Evolutionary conservation across 2,329 filamentous ascomycete genomes (phyloP).

Genomic region (Ascochyta viciae-villosae): DNA sequence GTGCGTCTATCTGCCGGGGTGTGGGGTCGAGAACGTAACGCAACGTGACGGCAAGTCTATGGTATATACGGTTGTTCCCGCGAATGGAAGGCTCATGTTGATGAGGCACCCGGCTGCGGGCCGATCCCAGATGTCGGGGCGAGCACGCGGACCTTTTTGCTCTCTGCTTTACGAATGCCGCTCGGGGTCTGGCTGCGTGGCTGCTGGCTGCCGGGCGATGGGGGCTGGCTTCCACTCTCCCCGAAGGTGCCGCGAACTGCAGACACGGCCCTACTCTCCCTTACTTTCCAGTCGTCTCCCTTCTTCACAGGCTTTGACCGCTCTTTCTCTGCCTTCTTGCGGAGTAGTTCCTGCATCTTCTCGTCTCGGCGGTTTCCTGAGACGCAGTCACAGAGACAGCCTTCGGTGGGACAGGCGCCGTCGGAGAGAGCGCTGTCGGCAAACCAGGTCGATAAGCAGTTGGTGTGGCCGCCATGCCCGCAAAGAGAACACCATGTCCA

Average conservation of each 20-base stretch:
- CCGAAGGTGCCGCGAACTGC: constrained; percentile 46
- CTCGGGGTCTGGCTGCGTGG: constrained; percentile 15
- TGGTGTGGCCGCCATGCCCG: constrained; percentile 66
- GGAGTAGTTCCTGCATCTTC: constrained; percentile 38
- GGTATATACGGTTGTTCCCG: constrained; percentile 4
- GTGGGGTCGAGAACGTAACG: not conserved
- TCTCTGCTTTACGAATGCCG: constrained; percentile 29
- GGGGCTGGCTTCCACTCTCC: constrained; percentile 19
- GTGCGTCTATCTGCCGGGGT: not conserved
- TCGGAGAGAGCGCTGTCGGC: constrained; percentile 54
- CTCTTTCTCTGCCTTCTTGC: constrained; percentile 45
- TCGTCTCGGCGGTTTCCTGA: constrained; percentile 53
- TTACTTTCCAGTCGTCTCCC: constrained; percentile 52
- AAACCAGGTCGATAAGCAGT: constrained; percentile 65
- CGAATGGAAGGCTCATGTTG: constrained; percentile 3
- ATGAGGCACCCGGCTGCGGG: constrained; percentile 10
- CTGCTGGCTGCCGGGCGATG: constrained; percentile 21
- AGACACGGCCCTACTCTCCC: constrained; percentile 53
- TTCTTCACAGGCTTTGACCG: constrained; percentile 44
- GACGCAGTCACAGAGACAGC: constrained; percentile 67
- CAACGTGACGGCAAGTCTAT: too few relatives aligned
- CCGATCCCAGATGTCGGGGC: constrained; percentile 22
- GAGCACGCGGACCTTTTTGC: constrained; percentile 42
- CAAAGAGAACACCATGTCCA: constrained; percentile 67
- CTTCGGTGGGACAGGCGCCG: constrained; percentile 65